Evolutionary conservation across 225 moss, liverwort and hornwort genomes (phyloP), one percentile per base, ranked within the genome.

Genomic region (Rhytidiadelphus loreus): DNA sequence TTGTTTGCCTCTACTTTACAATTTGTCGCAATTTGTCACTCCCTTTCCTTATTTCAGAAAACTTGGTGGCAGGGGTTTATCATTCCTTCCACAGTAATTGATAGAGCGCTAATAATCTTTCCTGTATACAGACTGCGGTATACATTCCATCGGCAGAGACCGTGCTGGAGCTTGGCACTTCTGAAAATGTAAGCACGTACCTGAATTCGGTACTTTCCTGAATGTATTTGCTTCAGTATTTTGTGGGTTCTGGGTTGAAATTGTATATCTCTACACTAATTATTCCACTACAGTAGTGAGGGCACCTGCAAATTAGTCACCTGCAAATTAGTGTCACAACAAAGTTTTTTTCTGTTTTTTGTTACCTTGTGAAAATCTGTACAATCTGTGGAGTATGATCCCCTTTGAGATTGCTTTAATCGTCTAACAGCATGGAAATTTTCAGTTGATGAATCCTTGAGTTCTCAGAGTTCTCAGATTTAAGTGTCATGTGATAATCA

Each of bases 121-220:
- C 33, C 28, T 85, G 32, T 33, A 16, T 22, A 33, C 93, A 94
- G 94, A 97, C 97, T 43, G 70, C 91, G 71, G 79, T 96, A 26
- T 96, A 95, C 92, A 92, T 96, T 81, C 92, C 95, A 7, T 94
- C 84, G 89, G 90, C 78, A 46, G 81, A 87, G n/a, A 86, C 85
- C 55, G 97, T 97, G 56, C 93, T 97, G 81, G 97, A 97, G 92
- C 82, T 97, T 28, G 97, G 97, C 43, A 89, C 94, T 53, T 75
- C 89, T 61, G 50, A 1, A 66, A 77, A 22, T 75, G 91, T 95
- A 88, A 91, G 93, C 86, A 84, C 84, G 9, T 48, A 53, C 89
- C 55, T 65, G 11, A 39, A 41, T 55, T 39, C 55, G 23, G 20
- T 7, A 35, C 64, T 53, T 65, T 55, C 8, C 18, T 88, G 43